Conservation (phyloP, 2,329 filamentous ascomycete species). For the Allantophomopsis lycopodina region DNA sequence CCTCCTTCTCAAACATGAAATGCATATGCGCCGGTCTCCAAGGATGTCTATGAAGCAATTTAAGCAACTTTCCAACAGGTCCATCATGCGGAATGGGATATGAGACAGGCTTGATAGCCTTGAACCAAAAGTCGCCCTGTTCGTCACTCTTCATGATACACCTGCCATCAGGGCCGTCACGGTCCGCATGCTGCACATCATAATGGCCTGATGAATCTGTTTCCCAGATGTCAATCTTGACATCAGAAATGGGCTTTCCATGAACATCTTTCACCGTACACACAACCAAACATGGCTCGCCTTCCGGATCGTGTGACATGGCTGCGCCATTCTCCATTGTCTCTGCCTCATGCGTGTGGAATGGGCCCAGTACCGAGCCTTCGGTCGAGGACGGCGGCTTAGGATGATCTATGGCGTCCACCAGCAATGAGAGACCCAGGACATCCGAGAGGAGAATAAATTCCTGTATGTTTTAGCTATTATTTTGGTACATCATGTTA, state of each 20-base stretch:
- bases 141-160: conserved; percentile 57
- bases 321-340: conserved; percentile 35
- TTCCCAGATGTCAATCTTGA: conserved; percentile 75
- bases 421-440: conserved; percentile 64
- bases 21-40: conserved; percentile 71
- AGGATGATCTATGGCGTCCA: conserved; percentile 75
- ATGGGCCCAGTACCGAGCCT: conserved; percentile 69
- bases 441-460: conserved; percentile 75
- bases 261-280: conserved; percentile 55
- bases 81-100: conserved; percentile 80
- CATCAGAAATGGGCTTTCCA: conserved; percentile 47
- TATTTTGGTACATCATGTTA: too few species aligned
- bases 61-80: conserved; percentile 62
- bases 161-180: conserved; percentile 53
- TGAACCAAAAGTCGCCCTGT: conserved; percentile 72
- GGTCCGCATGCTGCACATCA: conserved; percentile 62
- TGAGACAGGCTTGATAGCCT: conserved; percentile 69
- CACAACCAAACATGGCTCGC: conserved; percentile 58
- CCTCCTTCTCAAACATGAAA: conserved; percentile 76
- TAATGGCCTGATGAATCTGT: conserved; percentile 71
- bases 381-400: conserved; percentile 59
- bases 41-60: conserved; percentile 55
- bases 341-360: conserved; percentile 69
- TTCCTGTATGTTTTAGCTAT: conserved; percentile 30
- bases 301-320: conserved; percentile 57